These are phyloP conservation scores for Calocybe indica DNA, from an alignment of 768 basidiomycete species.

Conservation along the genomic window DNA sequence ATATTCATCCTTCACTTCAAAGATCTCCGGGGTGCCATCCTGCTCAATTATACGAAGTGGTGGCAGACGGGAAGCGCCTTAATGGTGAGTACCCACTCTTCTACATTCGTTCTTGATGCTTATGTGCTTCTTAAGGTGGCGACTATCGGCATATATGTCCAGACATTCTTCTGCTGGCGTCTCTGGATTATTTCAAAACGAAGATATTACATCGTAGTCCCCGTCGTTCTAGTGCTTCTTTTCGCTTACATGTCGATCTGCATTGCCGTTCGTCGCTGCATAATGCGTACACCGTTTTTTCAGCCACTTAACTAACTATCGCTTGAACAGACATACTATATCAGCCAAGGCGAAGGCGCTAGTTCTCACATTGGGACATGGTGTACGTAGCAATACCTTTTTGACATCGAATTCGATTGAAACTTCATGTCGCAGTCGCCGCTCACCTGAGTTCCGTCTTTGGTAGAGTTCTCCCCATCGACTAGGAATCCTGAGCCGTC, in stretches of 20 bases:
- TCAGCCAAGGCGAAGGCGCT: conserved; percentile 11
- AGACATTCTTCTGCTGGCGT: conserved; percentile 23
- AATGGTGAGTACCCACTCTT: conserved; percentile 15
- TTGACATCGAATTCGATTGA: not conserved
- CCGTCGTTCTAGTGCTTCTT: conserved; percentile 14
- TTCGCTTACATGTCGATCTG: conserved; percentile 22
- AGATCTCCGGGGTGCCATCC: conserved; percentile 21
- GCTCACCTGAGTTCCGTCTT: conserved; percentile 20
- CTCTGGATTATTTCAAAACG: conserved; percentile 22
- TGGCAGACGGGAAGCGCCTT: conserved; percentile 24
- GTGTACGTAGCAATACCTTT: conserved; percentile 16
- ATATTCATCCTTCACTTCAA: conserved; percentile 19
- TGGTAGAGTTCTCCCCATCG: conserved; percentile 9
- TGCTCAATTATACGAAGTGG: conserved; percentile 24
- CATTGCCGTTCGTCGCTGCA: conserved; percentile 4
- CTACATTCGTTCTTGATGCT: not conserved
- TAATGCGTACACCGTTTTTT: conserved; percentile 4
- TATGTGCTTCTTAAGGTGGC: conserved; percentile 16
- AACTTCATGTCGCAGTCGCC: conserved; percentile 13
- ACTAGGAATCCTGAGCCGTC: not conserved
- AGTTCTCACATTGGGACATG: conserved; percentile 15
- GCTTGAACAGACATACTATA: conserved; percentile 19
- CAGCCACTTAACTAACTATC: conserved; percentile 4
- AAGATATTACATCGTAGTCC: conserved; percentile 15
- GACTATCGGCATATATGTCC: conserved; percentile 25